Conservation (phyloP, 2,329 filamentous ascomycete genomes). For the Sporothrix pallida region DNA sequence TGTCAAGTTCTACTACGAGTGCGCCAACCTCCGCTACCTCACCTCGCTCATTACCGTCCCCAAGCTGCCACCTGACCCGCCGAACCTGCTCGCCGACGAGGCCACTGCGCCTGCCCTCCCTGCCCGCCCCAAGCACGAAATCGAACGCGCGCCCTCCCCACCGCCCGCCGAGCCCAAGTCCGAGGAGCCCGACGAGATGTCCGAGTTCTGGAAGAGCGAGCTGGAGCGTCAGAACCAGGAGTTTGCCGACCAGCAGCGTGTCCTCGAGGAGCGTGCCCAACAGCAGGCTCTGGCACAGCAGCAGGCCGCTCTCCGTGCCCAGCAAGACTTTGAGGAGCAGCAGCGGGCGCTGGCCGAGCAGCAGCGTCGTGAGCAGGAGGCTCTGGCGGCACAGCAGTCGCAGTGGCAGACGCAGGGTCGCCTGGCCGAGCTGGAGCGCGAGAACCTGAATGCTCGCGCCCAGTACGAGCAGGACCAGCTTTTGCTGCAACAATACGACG, state of each 20-base stretch:
- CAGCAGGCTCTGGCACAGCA: constrained; percentile 81
- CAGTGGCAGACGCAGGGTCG: constrained; percentile 94
- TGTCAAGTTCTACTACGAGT: constrained; percentile 98
- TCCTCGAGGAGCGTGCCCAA: constrained; percentile 85
- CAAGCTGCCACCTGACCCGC: constrained; percentile 91
- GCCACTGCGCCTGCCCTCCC: constrained; percentile 84
- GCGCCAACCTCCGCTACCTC: constrained; percentile 94
- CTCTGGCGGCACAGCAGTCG: constrained; percentile 84
- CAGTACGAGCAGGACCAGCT: constrained; percentile 98
- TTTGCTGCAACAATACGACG: constrained; percentile 95
- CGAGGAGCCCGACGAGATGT: constrained; percentile 91
- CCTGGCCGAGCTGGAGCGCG: constrained; percentile 92
- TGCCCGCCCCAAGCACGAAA: constrained; percentile 77
- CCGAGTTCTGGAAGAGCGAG: constrained; percentile 97
- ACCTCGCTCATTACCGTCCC: constrained; percentile 96
- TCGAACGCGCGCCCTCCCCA: constrained; percentile 70
- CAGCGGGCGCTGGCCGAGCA: constrained; percentile 87
- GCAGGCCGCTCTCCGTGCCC: constrained; percentile 80
- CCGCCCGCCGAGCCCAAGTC: constrained; percentile 70
- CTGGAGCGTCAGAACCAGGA: constrained; percentile 89
- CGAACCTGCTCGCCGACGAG: constrained; percentile 84
- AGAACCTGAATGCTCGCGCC: constrained; percentile 90
- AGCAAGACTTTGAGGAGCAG: constrained; percentile 95
- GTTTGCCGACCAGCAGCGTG: constrained; percentile 91
- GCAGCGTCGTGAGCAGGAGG: constrained; percentile 87